Evolutionary conservation across 805 yeast species (phyloP).

Genomic region (Myxozyma neglecta): DNA sequence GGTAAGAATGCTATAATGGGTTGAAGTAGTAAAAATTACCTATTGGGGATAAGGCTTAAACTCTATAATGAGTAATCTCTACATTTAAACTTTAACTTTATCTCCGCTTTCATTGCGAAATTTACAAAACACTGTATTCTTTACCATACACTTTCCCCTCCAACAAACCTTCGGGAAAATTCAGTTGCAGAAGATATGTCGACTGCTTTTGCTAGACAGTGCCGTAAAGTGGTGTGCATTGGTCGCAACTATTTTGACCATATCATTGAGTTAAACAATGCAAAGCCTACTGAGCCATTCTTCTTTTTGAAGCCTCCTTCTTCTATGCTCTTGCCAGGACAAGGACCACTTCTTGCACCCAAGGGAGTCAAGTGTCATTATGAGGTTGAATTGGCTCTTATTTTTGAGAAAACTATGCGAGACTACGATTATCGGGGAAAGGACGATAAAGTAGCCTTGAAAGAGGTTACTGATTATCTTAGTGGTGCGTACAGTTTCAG

Average conservation of each 20-base stretch:
- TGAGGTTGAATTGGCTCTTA: conserved; percentile 87
- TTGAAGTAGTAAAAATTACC: too few species aligned
- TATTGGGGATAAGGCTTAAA: too few species aligned
- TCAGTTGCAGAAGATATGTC: conserved; percentile 11
- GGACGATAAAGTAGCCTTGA: conserved; percentile 56
- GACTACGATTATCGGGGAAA: conserved; percentile 36
- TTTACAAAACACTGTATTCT: not conserved
- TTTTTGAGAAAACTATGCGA: conserved; percentile 54
- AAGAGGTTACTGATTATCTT: conserved; percentile 74
- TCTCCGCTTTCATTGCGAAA: not conserved
- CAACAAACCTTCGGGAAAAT: not conserved
- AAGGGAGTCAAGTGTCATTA: conserved; percentile 79
- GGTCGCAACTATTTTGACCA: conserved; percentile 99
- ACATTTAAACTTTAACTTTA: not conserved
- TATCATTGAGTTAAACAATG: conserved; percentile 81
- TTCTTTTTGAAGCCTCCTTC: conserved; percentile 90
- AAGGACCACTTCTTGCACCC: conserved; percentile 83
- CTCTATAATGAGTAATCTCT: not conserved
- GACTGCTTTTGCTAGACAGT: conserved; percentile 26
- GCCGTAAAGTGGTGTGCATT: conserved; percentile 77
- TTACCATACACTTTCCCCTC: not conserved
- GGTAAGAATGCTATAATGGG: too few species aligned
- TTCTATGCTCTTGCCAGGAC: conserved; percentile 61
- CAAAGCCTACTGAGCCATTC: conserved; percentile 81
- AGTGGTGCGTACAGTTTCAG: conserved; percentile 51